Base-by-base conservation (phyloP, 2,329 filamentous ascomycete species). In the Fusarium albidum region DNA sequence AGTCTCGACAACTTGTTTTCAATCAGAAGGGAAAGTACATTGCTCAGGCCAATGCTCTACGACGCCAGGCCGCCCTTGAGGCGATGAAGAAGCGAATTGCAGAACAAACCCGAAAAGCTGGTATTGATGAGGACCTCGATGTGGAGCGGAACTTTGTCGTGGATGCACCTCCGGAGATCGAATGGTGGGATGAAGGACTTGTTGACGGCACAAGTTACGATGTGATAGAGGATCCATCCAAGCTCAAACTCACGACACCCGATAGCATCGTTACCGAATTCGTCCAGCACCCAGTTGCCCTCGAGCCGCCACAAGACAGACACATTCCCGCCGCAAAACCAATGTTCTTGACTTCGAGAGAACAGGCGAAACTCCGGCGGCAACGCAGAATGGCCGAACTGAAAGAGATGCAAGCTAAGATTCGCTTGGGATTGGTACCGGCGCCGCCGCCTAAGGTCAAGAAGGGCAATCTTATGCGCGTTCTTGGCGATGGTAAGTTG, bases 1-100 rank as follows among this genome's bases (percentile, higher is more conserved):
- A 90, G 59, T 84, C 91, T 10, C 87, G 91, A 54, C 87, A 91
- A 60, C 81, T 99, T 14, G 78, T 92, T 11, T 98, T 99, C 79
- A 96, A 97, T 67, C 88, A 93, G 65, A 96, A 96, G 73, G 95
- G 95, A 46, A 98, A 98, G 81, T 98, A 96, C 69, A 96, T 98
- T 55, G 89, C 92, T 60, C 94, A 98, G 75, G 95, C 91, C 8
- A 94, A 91, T 71, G 93, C 93, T 50, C 78, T 97, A 45, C 88
- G 95, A 57, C 85, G 92, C 55, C 93, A 97, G 75, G 92, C 89
- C 34, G 89, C 90, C 43, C 80, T 99, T 25, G 96, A 99, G 78
- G 89, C 89, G 57, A 94, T 99, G 87, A 98, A 98, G 75, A 93
- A 89, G 78, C 85, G 90, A 49, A 96, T 99, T 63, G 94, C 94